Conservation (phyloP, 2,329 filamentous ascomycete species). For the Ascochyta pisi region DNA sequence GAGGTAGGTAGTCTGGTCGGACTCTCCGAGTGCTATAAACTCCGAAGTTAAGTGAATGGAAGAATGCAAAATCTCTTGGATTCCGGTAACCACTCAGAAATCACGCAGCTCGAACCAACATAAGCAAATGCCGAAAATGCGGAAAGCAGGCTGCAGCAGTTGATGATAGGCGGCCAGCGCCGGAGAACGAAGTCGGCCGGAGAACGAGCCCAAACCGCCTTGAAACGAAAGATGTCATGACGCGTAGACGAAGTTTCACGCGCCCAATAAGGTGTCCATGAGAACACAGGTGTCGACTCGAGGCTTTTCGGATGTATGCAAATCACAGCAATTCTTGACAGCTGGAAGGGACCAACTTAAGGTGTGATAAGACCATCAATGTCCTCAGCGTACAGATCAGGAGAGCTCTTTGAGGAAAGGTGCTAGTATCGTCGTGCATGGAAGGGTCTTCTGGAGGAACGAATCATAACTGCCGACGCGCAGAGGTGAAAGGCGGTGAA, state of each 20-base stretch:
- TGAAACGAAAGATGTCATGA: constrained; percentile 17
- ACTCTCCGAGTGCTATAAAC: too few species aligned
- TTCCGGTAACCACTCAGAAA: too few species aligned
- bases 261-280: background rate
- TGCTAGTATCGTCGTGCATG: constrained; percentile 13
- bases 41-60: too few species aligned
- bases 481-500: constrained; percentile 3
- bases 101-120: too few species aligned
- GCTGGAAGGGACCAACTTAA: background rate
- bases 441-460: constrained; percentile 12
- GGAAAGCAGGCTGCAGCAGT: background rate
- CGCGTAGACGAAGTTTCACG: constrained; percentile 5
- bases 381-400: constrained; percentile 10
- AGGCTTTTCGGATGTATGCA: background rate
- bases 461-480: constrained; percentile 16
- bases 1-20: too few species aligned
- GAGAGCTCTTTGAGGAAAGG: constrained; percentile 2
- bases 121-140: too few species aligned
- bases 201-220: constrained; percentile 10
- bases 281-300: background rate
- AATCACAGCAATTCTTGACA: background rate
- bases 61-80: too few species aligned
- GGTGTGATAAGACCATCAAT: constrained; percentile 2
- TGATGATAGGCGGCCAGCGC: background rate
- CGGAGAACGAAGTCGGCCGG: background rate